Evolutionary conservation across 106 monocot genomes (phyloP), one percentile per base, ranked within the genome.

Genomic region (Apostasia shenzhenica): DNA sequence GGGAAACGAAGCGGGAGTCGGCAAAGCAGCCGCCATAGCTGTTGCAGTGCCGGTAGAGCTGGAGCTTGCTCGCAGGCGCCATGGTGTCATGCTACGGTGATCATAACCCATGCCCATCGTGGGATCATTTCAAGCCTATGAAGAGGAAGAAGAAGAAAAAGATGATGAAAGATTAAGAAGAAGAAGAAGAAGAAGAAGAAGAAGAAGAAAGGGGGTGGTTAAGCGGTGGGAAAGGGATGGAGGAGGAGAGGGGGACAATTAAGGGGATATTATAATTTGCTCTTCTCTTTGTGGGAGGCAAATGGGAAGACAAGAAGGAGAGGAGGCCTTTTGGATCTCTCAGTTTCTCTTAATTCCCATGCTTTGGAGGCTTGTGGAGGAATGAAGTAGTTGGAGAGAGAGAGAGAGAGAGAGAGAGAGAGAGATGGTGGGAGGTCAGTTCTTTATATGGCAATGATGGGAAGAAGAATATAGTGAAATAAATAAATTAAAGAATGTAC

Each of bases 21-120:
- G 49, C 26, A 38, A 50, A 49, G 66, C 57, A 14, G 75, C 59
- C 75, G 38, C 66, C 74, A 74, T 75, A 75, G 57, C 11, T 59
- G 75, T 75, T 14, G 59, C 59, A 49, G 66, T 59, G 75, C 58
- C 67, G 67, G 37, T 57, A 59, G 45, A 75, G 26, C 26, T 26
- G 75, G 59, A 67, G 67, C 59, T 59, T 58, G 40, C 75, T 57
- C 10, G 67, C 57, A 6, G 57, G 56, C 0, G 47, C 61, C 38
- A 48, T 57, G 10, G 52, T 54, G 8, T 38, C 45, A 10, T 50
- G 48, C 9, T 26, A 0, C 2, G 1, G 5, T 11, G 8, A 67
- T 6, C 52, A 4, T 10, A 52, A 6, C 52, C 10, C 52, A 52
- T 52, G 10, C 10, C 4, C 50, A 48, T 49, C 6, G 48, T 50